phyloP scores from a whole-genome alignment of 768 basidiomycete genomes.

The Tricholoma bakamatsutake region DNA sequence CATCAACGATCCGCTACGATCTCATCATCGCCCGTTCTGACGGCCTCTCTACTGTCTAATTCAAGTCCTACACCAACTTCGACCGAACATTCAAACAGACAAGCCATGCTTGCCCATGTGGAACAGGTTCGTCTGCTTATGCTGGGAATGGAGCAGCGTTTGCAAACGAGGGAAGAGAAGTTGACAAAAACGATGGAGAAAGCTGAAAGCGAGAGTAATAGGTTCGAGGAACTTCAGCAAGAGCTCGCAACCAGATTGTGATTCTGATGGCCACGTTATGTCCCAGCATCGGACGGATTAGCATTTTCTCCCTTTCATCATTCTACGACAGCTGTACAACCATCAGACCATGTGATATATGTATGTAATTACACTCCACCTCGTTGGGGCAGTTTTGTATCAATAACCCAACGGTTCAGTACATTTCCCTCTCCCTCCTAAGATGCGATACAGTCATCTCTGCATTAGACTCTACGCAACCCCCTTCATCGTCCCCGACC shows the following conservation, averaged over 20 bases:
- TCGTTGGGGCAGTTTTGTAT: no score
- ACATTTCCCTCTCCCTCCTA: constrained; percentile 34
- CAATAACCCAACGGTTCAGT: not conserved
- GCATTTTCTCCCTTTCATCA: not conserved
- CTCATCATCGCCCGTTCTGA: constrained; percentile 15
- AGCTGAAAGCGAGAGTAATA: constrained; percentile 12
- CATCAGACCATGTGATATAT: not conserved
- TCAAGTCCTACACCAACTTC: constrained; percentile 7
- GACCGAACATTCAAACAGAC: constrained; percentile 2
- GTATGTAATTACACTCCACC: not conserved
- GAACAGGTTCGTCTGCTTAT: constrained; percentile 17
- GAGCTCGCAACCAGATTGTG: constrained; percentile 1
- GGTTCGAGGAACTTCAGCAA: constrained; percentile 12
- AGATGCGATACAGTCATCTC: constrained; percentile 41
- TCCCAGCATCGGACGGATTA: not conserved
- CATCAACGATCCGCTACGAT: constrained; percentile 32
- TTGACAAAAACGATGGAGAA: constrained; percentile 13
- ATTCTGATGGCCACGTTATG: not conserved
- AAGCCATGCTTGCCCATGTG: constrained; percentile 6
- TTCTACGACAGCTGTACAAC: not conserved
- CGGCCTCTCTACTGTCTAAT: constrained; percentile 13
- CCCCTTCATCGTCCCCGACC: constrained; percentile 24
- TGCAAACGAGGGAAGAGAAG: constrained; percentile 18
- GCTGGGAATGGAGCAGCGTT: constrained; percentile 19
- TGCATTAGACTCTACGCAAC: constrained; percentile 11